Evolutionary conservation across 2,329 filamentous ascomycete genomes (phyloP).

Genomic region (Hypomyces rosellus): DNA sequence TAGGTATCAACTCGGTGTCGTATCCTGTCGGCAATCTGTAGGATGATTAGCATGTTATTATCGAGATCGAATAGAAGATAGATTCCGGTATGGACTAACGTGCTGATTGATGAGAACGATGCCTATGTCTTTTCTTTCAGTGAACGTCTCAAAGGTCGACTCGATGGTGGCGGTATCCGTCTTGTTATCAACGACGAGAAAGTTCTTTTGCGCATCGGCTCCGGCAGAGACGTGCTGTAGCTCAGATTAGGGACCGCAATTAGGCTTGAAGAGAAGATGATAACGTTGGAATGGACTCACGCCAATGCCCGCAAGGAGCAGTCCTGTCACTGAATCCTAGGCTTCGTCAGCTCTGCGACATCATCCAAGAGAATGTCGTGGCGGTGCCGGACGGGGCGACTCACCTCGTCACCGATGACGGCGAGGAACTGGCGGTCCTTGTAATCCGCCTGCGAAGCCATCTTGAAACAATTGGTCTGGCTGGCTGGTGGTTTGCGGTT

Average conservation of each 20-base stretch:
- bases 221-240: conserved; percentile 80
- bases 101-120: conserved; percentile 98
- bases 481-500: not conserved
- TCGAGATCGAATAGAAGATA: not conserved
- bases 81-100: conserved; percentile 47
- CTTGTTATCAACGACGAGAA: conserved; percentile 91
- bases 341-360: conserved; percentile 19
- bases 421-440: conserved; percentile 93
- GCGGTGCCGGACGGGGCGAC: conserved; percentile 7
- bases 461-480: conserved; percentile 20
- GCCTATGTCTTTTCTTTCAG: conserved; percentile 88
- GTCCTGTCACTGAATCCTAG: conserved; percentile 91
- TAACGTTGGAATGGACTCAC: conserved; percentile 44
- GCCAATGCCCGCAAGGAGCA: conserved; percentile 91
- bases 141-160: conserved; percentile 83
- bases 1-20: conserved; percentile 84
- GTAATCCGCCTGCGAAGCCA: conserved; percentile 52
- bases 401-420: conserved; percentile 93
- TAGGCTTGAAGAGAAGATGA: not conserved
- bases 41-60: conserved; percentile 15
- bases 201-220: conserved; percentile 92
- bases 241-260: conserved; percentile 2
- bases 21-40: conserved; percentile 87
- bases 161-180: conserved; percentile 87
- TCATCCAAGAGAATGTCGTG: not conserved